phyloP scores from a whole-genome alignment of 176 grass and related monocot species.

The Oryza rufipogon region DNA sequence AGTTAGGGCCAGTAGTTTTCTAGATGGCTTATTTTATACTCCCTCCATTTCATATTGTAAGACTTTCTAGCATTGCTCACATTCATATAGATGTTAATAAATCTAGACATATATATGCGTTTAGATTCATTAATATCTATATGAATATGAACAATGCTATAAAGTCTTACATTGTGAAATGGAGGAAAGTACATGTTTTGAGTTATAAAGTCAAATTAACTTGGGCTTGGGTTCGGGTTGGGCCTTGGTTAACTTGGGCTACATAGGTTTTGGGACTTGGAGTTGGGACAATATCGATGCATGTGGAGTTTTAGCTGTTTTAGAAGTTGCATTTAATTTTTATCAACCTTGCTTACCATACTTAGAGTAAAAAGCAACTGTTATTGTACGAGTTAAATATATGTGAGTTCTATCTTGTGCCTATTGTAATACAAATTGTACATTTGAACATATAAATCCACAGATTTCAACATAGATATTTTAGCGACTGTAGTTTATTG shows the following conservation, averaged over 20 bases:
- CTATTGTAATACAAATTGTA: not conserved
- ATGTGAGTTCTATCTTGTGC: not conserved
- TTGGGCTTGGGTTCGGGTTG: not conserved
- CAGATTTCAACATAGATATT: not conserved
- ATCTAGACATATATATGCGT: too few relatives aligned
- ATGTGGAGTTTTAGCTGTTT: not conserved
- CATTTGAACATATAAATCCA: not conserved
- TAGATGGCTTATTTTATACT: not conserved
- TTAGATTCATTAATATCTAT: too few relatives aligned
- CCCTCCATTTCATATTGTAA: too few relatives aligned
- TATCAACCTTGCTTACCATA: not conserved
- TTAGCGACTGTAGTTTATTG: not conserved
- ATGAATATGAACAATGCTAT: too few relatives aligned
- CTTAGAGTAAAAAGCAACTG: not conserved
- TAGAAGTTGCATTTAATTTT: not conserved
- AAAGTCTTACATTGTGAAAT: too few relatives aligned
- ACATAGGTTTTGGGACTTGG: not conserved
- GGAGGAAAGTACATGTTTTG: not conserved
- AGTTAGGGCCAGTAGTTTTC: not conserved
- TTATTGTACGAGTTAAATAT: not conserved
- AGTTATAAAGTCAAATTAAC: not conserved
- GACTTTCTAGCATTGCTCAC: too few relatives aligned
- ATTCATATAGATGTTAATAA: too few relatives aligned
- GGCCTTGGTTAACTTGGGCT: not conserved
- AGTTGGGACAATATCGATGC: not conserved